Evolutionary conservation across 73 alveolate genomes (phyloP), one percentile per base, ranked within the genome.

Genomic region (Durusdinium trenchii): DNA sequence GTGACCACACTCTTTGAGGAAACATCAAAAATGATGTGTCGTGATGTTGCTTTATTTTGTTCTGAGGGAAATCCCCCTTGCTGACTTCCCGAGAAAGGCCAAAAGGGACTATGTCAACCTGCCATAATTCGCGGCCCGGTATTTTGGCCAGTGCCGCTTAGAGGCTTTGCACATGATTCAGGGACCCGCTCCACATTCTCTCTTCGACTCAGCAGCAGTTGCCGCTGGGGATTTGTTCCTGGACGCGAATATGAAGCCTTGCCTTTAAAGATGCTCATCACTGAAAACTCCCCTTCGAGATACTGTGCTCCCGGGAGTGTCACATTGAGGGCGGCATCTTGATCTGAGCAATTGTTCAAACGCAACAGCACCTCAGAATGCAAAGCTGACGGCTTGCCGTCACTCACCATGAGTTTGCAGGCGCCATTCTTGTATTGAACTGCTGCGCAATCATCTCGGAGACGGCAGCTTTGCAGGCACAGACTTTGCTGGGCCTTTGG

Each of bases 391-490:
- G 42, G 43, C 62, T 14, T 26, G 30, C 43, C 90, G 43, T 46
- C 90, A 32, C 90, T 79, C 36, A 83, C 94, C 94, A 50, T 50
- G 50, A 38, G 76, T 2, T n/a, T 28, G 94, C 94, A 83, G 51
- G 10, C 28, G 40, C 52, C 26, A 3, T 30, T 47, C 36, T 28
- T 51, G 12, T n/a, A 48, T 0, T 20, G 38, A 26, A 32, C 47
- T 16, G 94, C 94, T 14, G 94, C 94, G 60, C 94, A 83, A 40
- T 83, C 75, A 16, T n/a, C 76, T n/a, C 94, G 73, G 30, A 32
- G 69, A 18, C 94, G 71, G 62, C 94, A 83, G 6, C 1, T 48
- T 16, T 20, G 30, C 23, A 51, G 51, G 75, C 94, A 83, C 43
- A 18, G 9, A 18, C 36, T 36, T 45, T 14, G 62, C 30, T 16